These are phyloP conservation scores for Dovyalis caffra DNA, from an alignment of 345 rosid genomes.

Conservation along the genomic window DNA sequence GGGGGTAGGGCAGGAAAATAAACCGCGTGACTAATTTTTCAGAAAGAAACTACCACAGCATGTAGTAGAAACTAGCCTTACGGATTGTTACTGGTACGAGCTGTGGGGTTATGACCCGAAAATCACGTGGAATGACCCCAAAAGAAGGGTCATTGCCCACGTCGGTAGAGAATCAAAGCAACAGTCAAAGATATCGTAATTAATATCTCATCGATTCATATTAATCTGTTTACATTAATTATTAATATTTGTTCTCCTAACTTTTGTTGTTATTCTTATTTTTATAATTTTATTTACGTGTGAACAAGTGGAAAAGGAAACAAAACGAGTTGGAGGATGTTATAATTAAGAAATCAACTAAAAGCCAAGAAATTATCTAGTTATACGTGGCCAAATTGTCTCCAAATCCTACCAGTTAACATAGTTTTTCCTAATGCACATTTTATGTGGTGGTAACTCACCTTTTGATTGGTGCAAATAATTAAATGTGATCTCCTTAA, in stretches of 20 bases:
- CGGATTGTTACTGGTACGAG: no score
- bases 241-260: background rate
- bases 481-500: background rate
- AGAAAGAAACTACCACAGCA: background rate
- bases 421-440: background rate
- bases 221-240: background rate
- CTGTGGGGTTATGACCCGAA: no score
- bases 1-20: no score
- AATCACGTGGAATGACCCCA: slow-evolving; percentile 39
- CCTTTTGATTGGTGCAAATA: background rate
- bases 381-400: background rate
- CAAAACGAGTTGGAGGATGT: background rate
- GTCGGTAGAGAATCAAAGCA: slow-evolving; percentile 25
- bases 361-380: background rate
- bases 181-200: slow-evolving; percentile 17
- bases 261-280: background rate
- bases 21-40: no score
- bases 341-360: background rate
- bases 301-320: background rate
- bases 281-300: background rate
- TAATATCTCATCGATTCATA: background rate
- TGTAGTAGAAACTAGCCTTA: background rate
- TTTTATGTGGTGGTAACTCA: background rate
- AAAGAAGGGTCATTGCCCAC: slow-evolving; percentile 32
- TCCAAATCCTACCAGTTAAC: no score